Base-by-base conservation (phyloP, 78 protist species). In the Planoprotostelium fungivorum region DNA sequence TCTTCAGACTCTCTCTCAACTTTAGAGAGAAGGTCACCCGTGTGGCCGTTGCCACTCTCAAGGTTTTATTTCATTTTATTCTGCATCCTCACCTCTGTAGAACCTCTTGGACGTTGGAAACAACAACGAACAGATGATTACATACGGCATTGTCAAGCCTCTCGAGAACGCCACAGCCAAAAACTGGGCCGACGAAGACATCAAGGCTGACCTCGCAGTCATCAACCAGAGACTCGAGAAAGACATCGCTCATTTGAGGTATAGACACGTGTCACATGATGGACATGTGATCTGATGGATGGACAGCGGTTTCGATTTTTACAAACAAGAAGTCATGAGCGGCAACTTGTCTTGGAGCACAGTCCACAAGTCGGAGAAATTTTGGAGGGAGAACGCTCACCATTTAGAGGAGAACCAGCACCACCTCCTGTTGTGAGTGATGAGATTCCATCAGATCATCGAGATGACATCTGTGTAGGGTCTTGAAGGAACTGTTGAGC, bases 271-370 rank as follows among this genome's bases (percentile, higher is more conserved):
- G n/a, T 39, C 31, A 39, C 37, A 88, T 10, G 73, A 51, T 86
- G 35, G 87, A 63, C 83, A 84, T 90, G 5, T 28, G 29, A 37
- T 28, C 28, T 35, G 28, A 29, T 84, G n/a, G n/a, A n/a, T n/a
- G n/a, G n/a, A 28, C 87, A 96, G 95, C 85, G 87, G 95, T 37
- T 91, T 91, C n/a, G 92, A 96, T 86, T 63, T 83, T 86, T 97
- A 97, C 94, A 88, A 87, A 34, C 37, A 85, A 35, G 99, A 97
- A 39, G 37, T 94, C 28, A 34, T 28, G 34, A 37, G 98, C 10
- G 94, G 97, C 31, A 87, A 38, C 31, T 91, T 98, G 37, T 94
- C 92, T 86, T 98, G 99, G 99, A 85, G 96, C 36, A 98, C 99
- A 63, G 93, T 91, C 23, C 99, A 98, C 94, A 94, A 91, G 37